Percentiles rank a stretch among this genome's conserved stretches.
Conservation (phyloP, 306 rosid species). For the Sicyos edulis region DNA sequence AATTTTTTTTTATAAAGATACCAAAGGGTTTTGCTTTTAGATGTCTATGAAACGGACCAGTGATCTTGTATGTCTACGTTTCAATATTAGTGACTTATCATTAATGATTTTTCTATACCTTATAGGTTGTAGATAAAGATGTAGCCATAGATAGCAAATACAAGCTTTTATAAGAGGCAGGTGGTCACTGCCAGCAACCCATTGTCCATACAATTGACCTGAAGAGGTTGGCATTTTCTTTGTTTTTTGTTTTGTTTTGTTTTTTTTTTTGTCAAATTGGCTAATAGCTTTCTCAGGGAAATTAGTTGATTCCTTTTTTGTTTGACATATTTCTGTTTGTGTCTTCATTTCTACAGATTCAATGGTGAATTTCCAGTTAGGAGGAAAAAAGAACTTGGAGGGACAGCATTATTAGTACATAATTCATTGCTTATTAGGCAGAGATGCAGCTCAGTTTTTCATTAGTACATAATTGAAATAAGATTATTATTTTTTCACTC, state of each 20-base stretch:
- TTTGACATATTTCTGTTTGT: not conserved
- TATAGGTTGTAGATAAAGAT: constrained; percentile 17
- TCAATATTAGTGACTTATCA: not conserved
- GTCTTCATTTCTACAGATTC: not conserved
- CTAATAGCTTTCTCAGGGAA: too few species aligned
- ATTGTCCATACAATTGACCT: constrained; percentile 8
- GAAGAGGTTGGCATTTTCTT: constrained; percentile 14
- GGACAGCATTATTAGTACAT: not conserved
- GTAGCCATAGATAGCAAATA: constrained; percentile 10
- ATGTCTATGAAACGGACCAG: not conserved
- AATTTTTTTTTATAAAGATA: too few species aligned
- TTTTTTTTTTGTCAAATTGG: not conserved
- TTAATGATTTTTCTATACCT: not conserved
- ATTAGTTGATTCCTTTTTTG: not conserved
- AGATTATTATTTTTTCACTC: too few species aligned
- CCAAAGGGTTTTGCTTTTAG: too few species aligned
- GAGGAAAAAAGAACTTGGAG: constrained; percentile 1
- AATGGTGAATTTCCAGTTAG: constrained; percentile 6
- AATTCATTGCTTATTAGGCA: not conserved
- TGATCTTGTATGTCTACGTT: not conserved
- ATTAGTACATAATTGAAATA: too few species aligned
- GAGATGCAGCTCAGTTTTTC: not conserved
- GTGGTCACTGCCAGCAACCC: not conserved
- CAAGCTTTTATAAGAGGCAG: constrained; percentile 3
- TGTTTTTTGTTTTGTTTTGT: too few species aligned